phyloP scores from a whole-genome alignment of 1,139 yeast genomes.

The Yamadazyma mexicana region DNA sequence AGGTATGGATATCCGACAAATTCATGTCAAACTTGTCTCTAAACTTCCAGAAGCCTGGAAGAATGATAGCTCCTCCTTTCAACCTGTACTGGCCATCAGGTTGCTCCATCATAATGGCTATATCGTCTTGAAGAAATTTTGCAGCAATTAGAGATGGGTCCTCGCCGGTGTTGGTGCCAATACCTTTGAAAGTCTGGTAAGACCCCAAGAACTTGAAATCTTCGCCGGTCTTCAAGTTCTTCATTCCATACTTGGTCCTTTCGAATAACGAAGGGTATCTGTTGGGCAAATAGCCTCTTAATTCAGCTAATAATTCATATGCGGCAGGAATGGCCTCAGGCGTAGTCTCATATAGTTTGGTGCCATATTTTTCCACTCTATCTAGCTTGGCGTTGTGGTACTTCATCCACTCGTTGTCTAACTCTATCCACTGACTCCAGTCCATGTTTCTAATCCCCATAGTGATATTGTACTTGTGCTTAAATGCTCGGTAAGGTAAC shows the following conservation, averaged over 20 bases:
- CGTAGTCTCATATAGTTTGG: slow-evolving; percentile 50
- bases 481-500: slow-evolving; percentile 62
- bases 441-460: slow-evolving; percentile 70
- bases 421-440: slow-evolving; percentile 60
- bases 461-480: slow-evolving; percentile 53
- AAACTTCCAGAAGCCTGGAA: slow-evolving; percentile 68
- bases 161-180: slow-evolving; percentile 18
- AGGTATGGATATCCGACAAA: slow-evolving; percentile 57
- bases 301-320: slow-evolving; percentile 54
- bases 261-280: slow-evolving; percentile 59
- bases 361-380: slow-evolving; percentile 47
- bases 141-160: slow-evolving; percentile 64
- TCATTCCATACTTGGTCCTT: slow-evolving; percentile 45
- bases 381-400: slow-evolving; percentile 53
- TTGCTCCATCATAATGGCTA: slow-evolving; percentile 64
- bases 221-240: slow-evolving; percentile 57
- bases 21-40: slow-evolving; percentile 55
- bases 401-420: slow-evolving; percentile 62
- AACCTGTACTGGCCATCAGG: slow-evolving; percentile 55
- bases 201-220: slow-evolving; percentile 18
- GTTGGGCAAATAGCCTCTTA: slow-evolving; percentile 51
- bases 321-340: slow-evolving; percentile 57
- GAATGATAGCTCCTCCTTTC: slow-evolving; percentile 59
- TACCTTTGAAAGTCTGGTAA: slow-evolving; percentile 13
- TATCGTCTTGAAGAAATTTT: slow-evolving; percentile 63